phyloP scores from a whole-genome alignment of 805 yeast genomes.

The Teunomyces atbi region DNA sequence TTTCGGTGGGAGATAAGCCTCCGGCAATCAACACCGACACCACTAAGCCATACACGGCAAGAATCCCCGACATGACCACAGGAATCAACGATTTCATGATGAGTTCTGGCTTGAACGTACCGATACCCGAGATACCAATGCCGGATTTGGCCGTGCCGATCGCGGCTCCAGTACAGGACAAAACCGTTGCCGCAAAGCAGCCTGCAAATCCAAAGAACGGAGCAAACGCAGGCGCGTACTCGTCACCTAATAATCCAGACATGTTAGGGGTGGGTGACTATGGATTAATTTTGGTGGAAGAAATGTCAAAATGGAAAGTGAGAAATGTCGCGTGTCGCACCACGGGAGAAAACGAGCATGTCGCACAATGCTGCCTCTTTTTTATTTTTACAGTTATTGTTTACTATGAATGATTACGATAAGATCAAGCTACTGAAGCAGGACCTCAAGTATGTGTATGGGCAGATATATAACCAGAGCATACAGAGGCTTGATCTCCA shows the following conservation, averaged over 20 bases:
- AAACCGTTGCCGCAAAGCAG: constrained; percentile 87
- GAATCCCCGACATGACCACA: constrained; percentile 96
- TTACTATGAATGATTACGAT: constrained; percentile 22
- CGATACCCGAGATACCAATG: constrained; percentile 96
- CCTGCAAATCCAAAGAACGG: constrained; percentile 98
- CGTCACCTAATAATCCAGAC: constrained; percentile 38
- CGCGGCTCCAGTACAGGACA: constrained; percentile 97
- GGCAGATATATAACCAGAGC: constrained; percentile 41
- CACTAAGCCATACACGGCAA: constrained; percentile 95
- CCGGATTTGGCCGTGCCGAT: constrained; percentile 98
- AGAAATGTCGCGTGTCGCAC: constrained; percentile 2
- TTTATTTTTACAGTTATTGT: no score
- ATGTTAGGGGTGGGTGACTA: constrained; percentile 1
- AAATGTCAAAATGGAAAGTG: neutral
- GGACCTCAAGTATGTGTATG: constrained; percentile 52
- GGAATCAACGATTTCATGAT: constrained; percentile 96
- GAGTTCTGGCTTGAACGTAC: constrained; percentile 94
- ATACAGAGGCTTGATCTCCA: constrained; percentile 47
- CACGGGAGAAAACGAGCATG: neutral
- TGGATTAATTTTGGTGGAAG: neutral
- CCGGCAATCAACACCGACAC: constrained; percentile 96
- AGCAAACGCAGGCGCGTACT: constrained; percentile 86
- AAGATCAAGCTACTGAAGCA: constrained; percentile 49
- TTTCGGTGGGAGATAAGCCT: constrained; percentile 71
- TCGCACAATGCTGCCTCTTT: neutral